These are phyloP conservation scores for Penicillium lividum DNA, from an alignment of 495 filamentous ascomycete genomes.

Conservation along the genomic window DNA sequence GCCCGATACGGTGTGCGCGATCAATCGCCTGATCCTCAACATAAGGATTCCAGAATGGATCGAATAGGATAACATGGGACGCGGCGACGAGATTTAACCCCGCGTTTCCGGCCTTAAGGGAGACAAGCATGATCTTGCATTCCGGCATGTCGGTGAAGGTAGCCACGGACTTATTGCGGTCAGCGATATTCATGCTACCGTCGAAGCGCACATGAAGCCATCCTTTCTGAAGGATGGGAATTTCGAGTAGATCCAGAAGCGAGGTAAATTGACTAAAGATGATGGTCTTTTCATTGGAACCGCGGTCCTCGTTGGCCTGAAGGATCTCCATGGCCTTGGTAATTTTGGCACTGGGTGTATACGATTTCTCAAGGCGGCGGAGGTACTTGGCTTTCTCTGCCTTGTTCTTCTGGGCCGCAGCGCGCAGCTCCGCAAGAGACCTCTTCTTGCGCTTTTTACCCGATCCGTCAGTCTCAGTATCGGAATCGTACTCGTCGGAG, in stretches of 20 bases:
- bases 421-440: conserved; percentile 34
- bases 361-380: conserved; percentile 61
- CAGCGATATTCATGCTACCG: conserved; percentile 71
- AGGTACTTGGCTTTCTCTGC: conserved; percentile 58
- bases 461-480: conserved; percentile 35
- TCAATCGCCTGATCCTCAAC: conserved; percentile 95
- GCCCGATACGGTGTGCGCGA: conserved; percentile 88
- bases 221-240: conserved; percentile 68
- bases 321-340: conserved; percentile 74
- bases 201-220: conserved; percentile 79
- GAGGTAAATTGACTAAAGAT: conserved; percentile 94
- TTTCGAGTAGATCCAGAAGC: conserved; percentile 86
- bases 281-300: conserved; percentile 73
- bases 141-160: conserved; percentile 68
- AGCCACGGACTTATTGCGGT: conserved; percentile 70
- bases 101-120: conserved; percentile 86
- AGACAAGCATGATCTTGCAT: conserved; percentile 80
- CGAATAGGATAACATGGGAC: conserved; percentile 84
- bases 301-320: conserved; percentile 45
- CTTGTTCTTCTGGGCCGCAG: conserved; percentile 52
- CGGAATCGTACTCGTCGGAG: conserved; percentile 29
- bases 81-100: conserved; percentile 89
- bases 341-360: conserved; percentile 76
- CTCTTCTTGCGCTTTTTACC: conserved; percentile 58
- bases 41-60: conserved; percentile 97